Percentiles rank a stretch among this genome's conserved stretches.
phyloP scores from a whole-genome alignment of 257 asterid genomes.

The Fraxinus americana region DNA sequence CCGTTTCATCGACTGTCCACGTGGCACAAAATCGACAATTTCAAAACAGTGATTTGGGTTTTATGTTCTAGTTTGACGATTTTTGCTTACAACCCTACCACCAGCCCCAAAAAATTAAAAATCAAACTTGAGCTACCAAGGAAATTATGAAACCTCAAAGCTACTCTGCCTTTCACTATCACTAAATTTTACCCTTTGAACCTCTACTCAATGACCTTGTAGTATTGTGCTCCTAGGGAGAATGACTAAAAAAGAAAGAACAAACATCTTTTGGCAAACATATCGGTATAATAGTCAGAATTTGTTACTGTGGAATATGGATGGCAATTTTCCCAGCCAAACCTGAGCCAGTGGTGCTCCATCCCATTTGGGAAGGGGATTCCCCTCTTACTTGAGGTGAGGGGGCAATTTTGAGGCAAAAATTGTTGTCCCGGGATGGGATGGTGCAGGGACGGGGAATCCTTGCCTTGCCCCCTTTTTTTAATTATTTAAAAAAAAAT shows the following conservation, averaged over 20 bases:
- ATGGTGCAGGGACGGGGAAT: too few relatives aligned
- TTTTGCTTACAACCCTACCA: neutral
- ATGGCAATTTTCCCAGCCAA: too few relatives aligned
- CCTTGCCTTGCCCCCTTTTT: too few relatives aligned
- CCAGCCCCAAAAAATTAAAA: neutral
- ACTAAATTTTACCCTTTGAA: neutral
- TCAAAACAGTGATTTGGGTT: neutral
- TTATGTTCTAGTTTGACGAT: neutral
- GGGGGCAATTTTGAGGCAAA: too few relatives aligned
- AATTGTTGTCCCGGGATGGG: too few relatives aligned
- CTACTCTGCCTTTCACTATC: neutral
- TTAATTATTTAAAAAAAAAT: too few relatives aligned
- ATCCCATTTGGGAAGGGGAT: too few relatives aligned
- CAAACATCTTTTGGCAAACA: neutral
- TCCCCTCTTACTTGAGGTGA: too few relatives aligned
- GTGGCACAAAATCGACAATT: too few relatives aligned
- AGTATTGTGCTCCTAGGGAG: constrained; percentile 7
- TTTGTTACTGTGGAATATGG: neutral
- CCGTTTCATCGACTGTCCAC: too few relatives aligned
- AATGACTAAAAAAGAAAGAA: neutral
- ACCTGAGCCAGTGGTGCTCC: too few relatives aligned
- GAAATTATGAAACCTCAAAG: neutral
- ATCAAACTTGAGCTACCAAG: neutral
- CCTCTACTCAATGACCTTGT: neutral
- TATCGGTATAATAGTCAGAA: constrained; percentile 5